Evolutionary conservation across 768 basidiomycete species (phyloP).

Genomic region (Pluteus cervinus): DNA sequence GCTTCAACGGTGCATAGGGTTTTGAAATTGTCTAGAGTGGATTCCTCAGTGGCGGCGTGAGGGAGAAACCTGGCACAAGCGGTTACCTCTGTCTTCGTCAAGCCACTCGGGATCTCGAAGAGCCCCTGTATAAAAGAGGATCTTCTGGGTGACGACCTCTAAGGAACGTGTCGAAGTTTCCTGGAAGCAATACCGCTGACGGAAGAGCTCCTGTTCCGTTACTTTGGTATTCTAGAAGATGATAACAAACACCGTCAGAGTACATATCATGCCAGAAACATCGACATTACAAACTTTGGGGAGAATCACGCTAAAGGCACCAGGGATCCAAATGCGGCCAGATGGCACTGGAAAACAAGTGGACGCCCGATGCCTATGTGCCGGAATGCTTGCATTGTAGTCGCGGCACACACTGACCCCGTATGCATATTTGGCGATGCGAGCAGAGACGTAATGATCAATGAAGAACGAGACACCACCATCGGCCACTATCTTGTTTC

Average conservation of each 20-base stretch:
- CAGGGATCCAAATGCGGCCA: conserved; percentile 9
- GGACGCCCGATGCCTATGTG: conserved; percentile 17
- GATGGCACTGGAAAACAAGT: conserved; percentile 8
- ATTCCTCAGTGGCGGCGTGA: no score
- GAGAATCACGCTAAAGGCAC: conserved; percentile 13
- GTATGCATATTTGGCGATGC: conserved; percentile 20
- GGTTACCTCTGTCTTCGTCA: conserved; percentile 18
- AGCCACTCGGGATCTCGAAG: conserved; percentile 17
- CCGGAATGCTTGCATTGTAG: conserved; percentile 12
- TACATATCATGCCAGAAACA: no score
- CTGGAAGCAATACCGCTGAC: conserved; percentile 10
- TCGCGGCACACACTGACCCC: conserved; percentile 14
- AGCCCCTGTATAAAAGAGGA: conserved; percentile 19
- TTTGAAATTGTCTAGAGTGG: conserved; percentile 6
- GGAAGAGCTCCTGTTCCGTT: conserved; percentile 18
- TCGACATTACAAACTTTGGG: conserved; percentile 9
- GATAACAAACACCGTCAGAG: no score
- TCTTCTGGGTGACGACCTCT: conserved; percentile 6
- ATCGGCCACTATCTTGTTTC: conserved; percentile 17
- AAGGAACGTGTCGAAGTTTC: conserved; percentile 5
- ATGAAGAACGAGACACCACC: conserved; percentile 23
- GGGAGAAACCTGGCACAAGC: no score
- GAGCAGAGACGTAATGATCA: conserved; percentile 18
- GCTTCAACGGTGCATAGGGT: conserved; percentile 12
- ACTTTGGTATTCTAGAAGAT: conserved; percentile 29